Base-by-base conservation (phyloP, 1,139 yeast genomes). In the Nakaseomyces delphensis region DNA sequence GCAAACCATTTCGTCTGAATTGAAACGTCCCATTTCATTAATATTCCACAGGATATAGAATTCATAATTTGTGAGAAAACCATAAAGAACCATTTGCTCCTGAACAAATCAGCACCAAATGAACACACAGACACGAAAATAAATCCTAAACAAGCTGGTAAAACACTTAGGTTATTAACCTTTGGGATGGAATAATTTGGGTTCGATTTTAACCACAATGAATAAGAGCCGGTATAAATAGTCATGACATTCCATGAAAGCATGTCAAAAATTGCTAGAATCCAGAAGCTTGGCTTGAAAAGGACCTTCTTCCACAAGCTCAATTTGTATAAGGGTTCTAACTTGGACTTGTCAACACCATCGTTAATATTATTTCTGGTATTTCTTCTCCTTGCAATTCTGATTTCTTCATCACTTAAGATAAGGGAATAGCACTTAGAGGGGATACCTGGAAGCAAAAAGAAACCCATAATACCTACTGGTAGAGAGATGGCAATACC, bases 391-490 rank as follows among this genome's bases (percentile, higher is more conserved):
- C 80, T 66, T n/a, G 79, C 78, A 39, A 77, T 57, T 48, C 72
- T 64, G 45, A 76, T 75, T 45, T 77, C 83, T 30, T 76, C 78
- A 47, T 76, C 78, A 5, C 73, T 60, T 48, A 76, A 65, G 57
- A 72, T 73, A 47, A 74, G 67, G 37, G 79, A 70, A 58, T 73
- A 72, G 52, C 80, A 75, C 42, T 73, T 70, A 45, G 67, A 62
- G 15, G 91, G 91, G 28, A 83, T 78, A 38, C 86, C 89, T 2
- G 91, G 91, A 49, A 80, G 66, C 51, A 71, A 52, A 53, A 74
- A 73, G 51, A 77, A 69, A 0, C 87, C 89, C 47, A 77, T 60
- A 18, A 81, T 21, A 11, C 83, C 86, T 42, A 82, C 76, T 2
- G 67, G 73, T 25, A 79, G 54, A 2, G 86, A 75, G 32, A 79